These are phyloP conservation scores for Lactarius vividus DNA, from an alignment of 768 basidiomycete genomes.

Conservation along the genomic window DNA sequence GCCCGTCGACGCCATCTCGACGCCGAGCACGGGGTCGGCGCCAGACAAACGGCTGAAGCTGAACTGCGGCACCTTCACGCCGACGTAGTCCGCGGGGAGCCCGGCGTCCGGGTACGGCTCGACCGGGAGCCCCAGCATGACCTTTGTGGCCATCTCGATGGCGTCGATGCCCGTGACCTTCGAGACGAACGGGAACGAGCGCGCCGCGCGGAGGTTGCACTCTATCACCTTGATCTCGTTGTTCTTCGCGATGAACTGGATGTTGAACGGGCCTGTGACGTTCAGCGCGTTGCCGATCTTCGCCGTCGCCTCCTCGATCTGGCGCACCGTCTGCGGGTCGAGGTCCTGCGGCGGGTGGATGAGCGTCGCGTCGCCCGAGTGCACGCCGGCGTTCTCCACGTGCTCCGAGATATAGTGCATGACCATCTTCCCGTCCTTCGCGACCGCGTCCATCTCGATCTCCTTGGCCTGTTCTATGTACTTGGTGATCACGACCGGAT, in stretches of 20 bases:
- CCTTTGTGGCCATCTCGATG: conserved; percentile 98
- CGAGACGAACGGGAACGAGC: conserved; percentile 98
- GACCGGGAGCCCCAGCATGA: conserved; percentile 90
- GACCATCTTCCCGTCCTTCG: conserved; percentile 94
- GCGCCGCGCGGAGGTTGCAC: conserved; percentile 95
- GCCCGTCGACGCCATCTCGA: conserved; percentile 99
- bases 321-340: conserved; percentile 92
- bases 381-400: conserved; percentile 98
- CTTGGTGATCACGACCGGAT: conserved; percentile 97
- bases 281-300: conserved; percentile 98
- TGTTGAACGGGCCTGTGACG: conserved; percentile 98
- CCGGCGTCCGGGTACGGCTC: conserved; percentile 87
- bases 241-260: conserved; percentile 99
- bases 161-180: conserved; percentile 98
- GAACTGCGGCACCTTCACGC: conserved; percentile 99
- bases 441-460: conserved; percentile 99
- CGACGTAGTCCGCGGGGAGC: conserved; percentile 91
- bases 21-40: conserved; percentile 95
- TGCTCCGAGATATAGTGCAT: conserved; percentile 99
- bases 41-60: conserved; percentile 95
- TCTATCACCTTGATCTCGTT: conserved; percentile 99
- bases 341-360: conserved; percentile 98
- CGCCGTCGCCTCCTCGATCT: conserved; percentile 94
- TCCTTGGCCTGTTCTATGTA: conserved; percentile 99
- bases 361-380: conserved; percentile 97